Percentiles rank a stretch among this genome's conserved stretches.
Conservation (phyloP, 2,329 filamentous ascomycete species). For the Malbranchea zuffiana region DNA sequence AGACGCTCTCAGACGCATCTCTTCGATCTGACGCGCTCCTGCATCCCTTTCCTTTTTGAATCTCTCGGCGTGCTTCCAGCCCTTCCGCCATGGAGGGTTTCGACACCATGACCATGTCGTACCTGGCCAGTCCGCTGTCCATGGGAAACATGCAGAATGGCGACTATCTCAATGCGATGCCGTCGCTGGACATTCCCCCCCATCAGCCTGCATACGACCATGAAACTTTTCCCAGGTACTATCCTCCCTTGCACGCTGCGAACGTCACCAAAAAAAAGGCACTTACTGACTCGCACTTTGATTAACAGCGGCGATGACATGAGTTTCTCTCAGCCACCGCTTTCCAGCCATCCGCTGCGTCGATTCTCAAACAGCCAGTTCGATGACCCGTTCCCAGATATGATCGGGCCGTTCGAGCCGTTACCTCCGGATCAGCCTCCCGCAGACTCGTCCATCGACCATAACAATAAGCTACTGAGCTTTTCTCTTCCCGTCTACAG, state of each 20-base stretch:
- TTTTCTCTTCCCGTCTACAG: conserved; percentile 56
- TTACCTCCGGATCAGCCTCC: conserved; percentile 15
- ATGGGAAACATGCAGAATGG: conserved; percentile 42
- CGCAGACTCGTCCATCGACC: conserved; percentile 50
- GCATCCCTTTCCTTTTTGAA: not conserved
- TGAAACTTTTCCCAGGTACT: conserved; percentile 50
- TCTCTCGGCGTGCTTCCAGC: conserved; percentile 8
- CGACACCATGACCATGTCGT: conserved; percentile 53
- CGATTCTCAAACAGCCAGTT: conserved; percentile 39
- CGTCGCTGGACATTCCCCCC: conserved; percentile 46
- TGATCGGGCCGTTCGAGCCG: conserved; percentile 33
- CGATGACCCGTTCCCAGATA: conserved; percentile 41
- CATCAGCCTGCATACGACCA: conserved; percentile 51
- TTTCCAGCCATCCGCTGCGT: conserved; percentile 34
- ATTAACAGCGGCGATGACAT: conserved; percentile 41
- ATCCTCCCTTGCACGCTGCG: conserved; percentile 14
- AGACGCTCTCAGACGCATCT: conserved; percentile 4
- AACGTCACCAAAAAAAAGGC: conserved; percentile 7
- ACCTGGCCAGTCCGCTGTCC: conserved; percentile 47
- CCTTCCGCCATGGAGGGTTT: conserved; percentile 44
- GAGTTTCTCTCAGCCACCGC: conserved; percentile 36
- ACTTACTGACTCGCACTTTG: conserved; percentile 4
- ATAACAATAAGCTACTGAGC: conserved; percentile 60
- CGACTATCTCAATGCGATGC: conserved; percentile 40
- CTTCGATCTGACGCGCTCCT: conserved; percentile 7